A percentile compares a stretch with the other conserved stretches of the same genome.
These are phyloP conservation scores for Kwoniella heveanensis DNA, from an alignment of 768 basidiomycete genomes.

Conservation along the genomic window DNA sequence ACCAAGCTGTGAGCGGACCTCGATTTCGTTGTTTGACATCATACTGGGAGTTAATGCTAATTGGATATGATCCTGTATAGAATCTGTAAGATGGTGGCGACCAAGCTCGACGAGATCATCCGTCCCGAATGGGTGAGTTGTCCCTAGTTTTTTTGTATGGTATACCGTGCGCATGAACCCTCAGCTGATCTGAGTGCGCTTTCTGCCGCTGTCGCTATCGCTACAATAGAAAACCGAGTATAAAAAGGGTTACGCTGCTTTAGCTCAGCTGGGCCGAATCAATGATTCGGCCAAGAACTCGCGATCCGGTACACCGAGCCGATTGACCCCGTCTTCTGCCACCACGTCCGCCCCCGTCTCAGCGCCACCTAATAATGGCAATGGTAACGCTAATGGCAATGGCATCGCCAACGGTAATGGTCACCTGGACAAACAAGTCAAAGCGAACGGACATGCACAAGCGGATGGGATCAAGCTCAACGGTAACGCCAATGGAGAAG, in stretches of 20 bases:
- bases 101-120: conserved; percentile 47
- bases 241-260: conserved; percentile 31
- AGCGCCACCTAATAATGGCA: neutral
- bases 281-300: conserved; percentile 22
- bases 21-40: neutral
- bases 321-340: neutral
- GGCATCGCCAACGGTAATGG: conserved; percentile 1
- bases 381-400: neutral
- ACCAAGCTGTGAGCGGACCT: conserved; percentile 67
- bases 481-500: too few relatives aligned
- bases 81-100: conserved; percentile 43
- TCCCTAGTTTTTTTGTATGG: neutral
- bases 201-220: too few relatives aligned
- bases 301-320: conserved; percentile 29
- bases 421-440: too few relatives aligned
- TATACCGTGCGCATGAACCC: too few relatives aligned
- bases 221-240: conserved; percentile 37
- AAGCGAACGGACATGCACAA: too few relatives aligned
- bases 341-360: neutral
- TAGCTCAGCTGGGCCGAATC: conserved; percentile 30
- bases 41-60: neutral
- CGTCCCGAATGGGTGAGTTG: conserved; percentile 49
- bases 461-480: too few relatives aligned
- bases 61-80: conserved; percentile 12
- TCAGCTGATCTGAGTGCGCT: neutral